Evolutionary conservation across 1,284 basidiomycete genomes (phyloP).

Genomic region (Leccinum solheimii): DNA sequence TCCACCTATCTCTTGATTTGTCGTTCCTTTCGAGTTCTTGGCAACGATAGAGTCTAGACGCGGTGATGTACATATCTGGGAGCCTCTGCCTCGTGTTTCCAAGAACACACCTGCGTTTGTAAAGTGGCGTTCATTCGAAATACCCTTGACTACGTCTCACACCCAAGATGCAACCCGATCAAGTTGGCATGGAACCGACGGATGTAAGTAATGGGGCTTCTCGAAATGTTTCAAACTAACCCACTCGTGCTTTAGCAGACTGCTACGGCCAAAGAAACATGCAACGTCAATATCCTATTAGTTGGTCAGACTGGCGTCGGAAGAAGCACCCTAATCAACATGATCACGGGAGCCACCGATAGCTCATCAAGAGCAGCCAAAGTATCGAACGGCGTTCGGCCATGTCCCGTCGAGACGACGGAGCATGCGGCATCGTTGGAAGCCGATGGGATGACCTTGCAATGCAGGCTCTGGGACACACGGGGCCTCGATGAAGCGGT

Average conservation of each 20-base stretch:
- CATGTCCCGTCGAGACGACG: conserved; percentile 27
- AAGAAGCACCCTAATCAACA: conserved; percentile 31
- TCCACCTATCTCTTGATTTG: background rate
- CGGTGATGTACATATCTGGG: conserved; percentile 19
- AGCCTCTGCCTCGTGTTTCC: conserved; percentile 20
- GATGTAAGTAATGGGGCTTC: conserved; percentile 11
- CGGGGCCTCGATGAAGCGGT: conserved; percentile 32
- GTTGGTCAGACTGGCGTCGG: conserved; percentile 32
- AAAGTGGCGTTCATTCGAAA: background rate
- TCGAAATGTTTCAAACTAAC: background rate
- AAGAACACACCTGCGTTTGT: background rate
- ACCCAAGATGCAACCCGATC: conserved; percentile 1
- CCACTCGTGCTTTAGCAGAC: background rate
- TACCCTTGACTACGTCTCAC: conserved; percentile 8
- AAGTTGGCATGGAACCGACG: background rate
- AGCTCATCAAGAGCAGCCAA: conserved; percentile 16
- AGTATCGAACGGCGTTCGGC: conserved; percentile 29
- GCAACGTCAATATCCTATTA: conserved; percentile 20
- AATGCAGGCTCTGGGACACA: conserved; percentile 26
- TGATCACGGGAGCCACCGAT: conserved; percentile 22
- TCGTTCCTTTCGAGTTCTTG: background rate
- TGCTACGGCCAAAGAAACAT: background rate
- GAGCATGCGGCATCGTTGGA: conserved; percentile 13
- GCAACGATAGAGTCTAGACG: background rate
- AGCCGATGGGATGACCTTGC: conserved; percentile 6